phyloP scores from a whole-genome alignment of 192 early-diverging fungal genomes.

The Cladochytrium replicatum region DNA sequence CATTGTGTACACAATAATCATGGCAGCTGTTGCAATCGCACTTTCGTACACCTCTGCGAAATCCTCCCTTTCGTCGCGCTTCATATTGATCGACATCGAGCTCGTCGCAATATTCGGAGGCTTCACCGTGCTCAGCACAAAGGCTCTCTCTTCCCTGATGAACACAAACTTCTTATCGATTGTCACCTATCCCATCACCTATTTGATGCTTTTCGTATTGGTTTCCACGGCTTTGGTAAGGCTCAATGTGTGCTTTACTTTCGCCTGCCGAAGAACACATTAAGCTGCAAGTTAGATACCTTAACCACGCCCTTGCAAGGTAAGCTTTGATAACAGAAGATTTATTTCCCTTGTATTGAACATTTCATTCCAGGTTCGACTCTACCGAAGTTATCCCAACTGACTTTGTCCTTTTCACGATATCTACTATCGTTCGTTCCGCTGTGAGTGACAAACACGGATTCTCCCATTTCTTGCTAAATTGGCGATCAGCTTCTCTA shows the following conservation, averaged over 20 bases:
- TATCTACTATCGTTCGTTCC: constrained; percentile 57
- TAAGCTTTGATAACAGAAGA: no score
- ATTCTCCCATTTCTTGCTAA: no score
- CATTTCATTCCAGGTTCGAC: constrained; percentile 34
- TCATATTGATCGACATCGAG: constrained; percentile 54
- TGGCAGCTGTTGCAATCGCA: no score
- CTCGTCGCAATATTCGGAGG: constrained; percentile 63
- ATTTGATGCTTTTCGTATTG: constrained; percentile 46
- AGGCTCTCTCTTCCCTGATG: constrained; percentile 58
- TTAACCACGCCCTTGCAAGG: no score
- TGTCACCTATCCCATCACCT: constrained; percentile 56
- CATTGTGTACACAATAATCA: constrained; percentile 10
- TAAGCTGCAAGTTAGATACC: no score
- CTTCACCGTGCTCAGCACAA: constrained; percentile 62
- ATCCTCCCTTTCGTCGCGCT: constrained; percentile 23
- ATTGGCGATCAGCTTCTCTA: no score
- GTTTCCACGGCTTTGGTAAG: constrained; percentile 51
- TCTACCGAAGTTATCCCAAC: constrained; percentile 57
- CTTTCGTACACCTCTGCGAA: constrained; percentile 4
- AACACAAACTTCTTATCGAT: constrained; percentile 51
- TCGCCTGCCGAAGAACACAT: not conserved
- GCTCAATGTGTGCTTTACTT: constrained; percentile 29
- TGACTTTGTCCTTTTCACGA: constrained; percentile 66
- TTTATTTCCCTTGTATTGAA: no score
- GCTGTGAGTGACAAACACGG: no score